Evolutionary conservation across 139 green algal genomes (phyloP).

Genomic region (Asterochloris erici): DNA sequence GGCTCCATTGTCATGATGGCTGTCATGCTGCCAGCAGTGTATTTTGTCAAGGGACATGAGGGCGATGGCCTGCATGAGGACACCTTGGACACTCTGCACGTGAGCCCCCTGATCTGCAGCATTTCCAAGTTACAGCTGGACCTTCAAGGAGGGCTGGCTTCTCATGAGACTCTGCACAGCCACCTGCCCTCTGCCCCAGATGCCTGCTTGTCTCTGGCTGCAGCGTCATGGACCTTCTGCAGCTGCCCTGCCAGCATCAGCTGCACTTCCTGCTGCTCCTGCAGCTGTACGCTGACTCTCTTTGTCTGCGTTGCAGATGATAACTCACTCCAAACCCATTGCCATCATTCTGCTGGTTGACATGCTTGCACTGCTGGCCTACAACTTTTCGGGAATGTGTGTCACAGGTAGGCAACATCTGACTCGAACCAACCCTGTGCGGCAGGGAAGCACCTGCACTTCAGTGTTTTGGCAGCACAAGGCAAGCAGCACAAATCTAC

Average conservation of each 20-base stretch:
- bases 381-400: conserved; percentile 73
- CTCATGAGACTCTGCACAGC: not conserved
- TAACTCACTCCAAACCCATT: conserved; percentile 37
- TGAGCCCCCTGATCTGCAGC: conserved; percentile 20
- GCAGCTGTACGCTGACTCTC: no score
- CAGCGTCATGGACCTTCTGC: no score
- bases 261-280: no score
- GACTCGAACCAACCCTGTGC: no score
- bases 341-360: conserved; percentile 59
- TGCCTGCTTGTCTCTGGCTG: not conserved
- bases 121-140: not conserved
- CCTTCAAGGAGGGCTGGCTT: no score
- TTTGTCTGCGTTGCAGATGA: conserved; percentile 41
- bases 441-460: no score
- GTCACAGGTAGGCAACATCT: conserved; percentile 42
- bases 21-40: conserved; percentile 55
- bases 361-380: conserved; percentile 64
- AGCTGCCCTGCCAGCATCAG: no score
- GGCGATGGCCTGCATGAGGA: conserved; percentile 82
- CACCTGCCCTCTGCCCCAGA: no score
- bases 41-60: conserved; percentile 55
- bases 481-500: no score
- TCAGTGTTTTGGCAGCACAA: no score
- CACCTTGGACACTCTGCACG: conserved; percentile 68
- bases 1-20: conserved; percentile 45